A percentile compares a stretch with the other conserved stretches of the same genome.
These are phyloP conservation scores for Gynandropsis gynandra DNA, from an alignment of 345 rosid species.

Conservation along the genomic window DNA sequence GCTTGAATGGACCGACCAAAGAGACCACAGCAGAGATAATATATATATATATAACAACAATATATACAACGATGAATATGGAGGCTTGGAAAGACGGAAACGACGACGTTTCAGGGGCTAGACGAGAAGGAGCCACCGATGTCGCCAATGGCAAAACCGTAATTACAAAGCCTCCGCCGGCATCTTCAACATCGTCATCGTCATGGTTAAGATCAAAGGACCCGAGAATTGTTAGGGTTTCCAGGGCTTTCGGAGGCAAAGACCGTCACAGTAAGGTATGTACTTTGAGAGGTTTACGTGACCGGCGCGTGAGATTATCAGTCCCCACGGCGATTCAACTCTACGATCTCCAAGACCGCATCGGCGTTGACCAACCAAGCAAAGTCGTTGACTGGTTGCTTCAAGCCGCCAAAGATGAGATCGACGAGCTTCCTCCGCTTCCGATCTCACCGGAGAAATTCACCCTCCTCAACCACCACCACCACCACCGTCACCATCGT, in stretches of 20 bases:
- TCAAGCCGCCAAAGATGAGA: slow-evolving; percentile 58
- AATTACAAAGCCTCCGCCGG: slow-evolving; percentile 22
- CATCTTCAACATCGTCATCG: slow-evolving; percentile 30
- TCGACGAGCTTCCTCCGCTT: slow-evolving; percentile 78
- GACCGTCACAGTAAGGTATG: slow-evolving; percentile 82
- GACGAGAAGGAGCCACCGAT: slow-evolving; percentile 20
- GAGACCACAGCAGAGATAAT: no score
- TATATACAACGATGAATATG: slow-evolving; percentile 19
- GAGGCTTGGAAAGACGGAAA: slow-evolving; percentile 25
- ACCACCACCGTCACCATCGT: not conserved
- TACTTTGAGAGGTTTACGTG: slow-evolving; percentile 70
- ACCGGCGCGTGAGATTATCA: slow-evolving; percentile 73
- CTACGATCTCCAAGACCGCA: slow-evolving; percentile 84
- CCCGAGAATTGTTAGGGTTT: slow-evolving; percentile 72
- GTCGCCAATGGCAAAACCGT: slow-evolving; percentile 32
- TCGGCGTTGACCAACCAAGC: slow-evolving; percentile 78
- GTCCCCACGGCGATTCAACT: slow-evolving; percentile 75
- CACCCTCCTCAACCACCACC: slow-evolving; percentile 28
- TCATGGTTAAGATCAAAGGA: slow-evolving; percentile 59
- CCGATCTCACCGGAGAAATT: slow-evolving; percentile 38
- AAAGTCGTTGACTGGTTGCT: slow-evolving; percentile 81
- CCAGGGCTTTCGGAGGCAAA: slow-evolving; percentile 75
- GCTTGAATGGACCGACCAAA: no score
- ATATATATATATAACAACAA: not conserved
- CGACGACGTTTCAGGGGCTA: slow-evolving; percentile 23